Percentiles rank a stretch among this genome's conserved stretches.
Evolutionary conservation across 257 asterid genomes (phyloP).

Genomic region (Schizonepeta tenuifolia): DNA sequence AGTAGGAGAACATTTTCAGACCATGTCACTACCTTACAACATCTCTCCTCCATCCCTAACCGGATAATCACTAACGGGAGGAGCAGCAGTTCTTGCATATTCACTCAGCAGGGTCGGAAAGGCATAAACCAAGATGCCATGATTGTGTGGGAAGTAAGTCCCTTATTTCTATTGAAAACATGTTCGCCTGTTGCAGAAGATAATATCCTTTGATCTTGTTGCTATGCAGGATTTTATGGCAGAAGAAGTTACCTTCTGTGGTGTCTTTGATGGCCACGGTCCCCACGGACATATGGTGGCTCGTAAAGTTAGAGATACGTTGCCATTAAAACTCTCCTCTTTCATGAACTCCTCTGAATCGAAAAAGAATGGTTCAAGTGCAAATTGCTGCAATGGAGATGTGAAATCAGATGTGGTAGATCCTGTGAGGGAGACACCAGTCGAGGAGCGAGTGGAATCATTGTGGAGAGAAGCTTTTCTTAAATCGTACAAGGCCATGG

Average conservation of each 20-base stretch:
- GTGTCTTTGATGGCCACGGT: slow-evolving; percentile 97
- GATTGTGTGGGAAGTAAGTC: slow-evolving; percentile 97
- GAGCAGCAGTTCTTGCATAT: slow-evolving; percentile 82
- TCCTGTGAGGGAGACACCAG: slow-evolving; percentile 48
- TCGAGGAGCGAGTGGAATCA: slow-evolving; percentile 59
- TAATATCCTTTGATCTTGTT: slow-evolving; percentile 24
- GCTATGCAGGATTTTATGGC: slow-evolving; percentile 76
- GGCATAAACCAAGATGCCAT: slow-evolving; percentile 99
- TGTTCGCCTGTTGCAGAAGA: background rate
- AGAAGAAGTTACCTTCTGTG: slow-evolving; percentile 86
- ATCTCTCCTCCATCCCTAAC: slow-evolving; percentile 74
- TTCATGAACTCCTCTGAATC: slow-evolving; percentile 62
- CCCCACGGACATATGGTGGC: slow-evolving; percentile 97
- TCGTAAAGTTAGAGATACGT: slow-evolving; percentile 85
- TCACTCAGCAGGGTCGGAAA: slow-evolving; percentile 97
- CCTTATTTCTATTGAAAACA: background rate
- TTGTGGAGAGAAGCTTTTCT: slow-evolving; percentile 92
- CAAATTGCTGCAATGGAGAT: slow-evolving; percentile 69
- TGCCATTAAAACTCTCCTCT: slow-evolving; percentile 73
- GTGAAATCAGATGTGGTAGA: slow-evolving; percentile 70
- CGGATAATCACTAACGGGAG: slow-evolving; percentile 81
- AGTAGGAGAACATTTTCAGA: slow-evolving; percentile 71
- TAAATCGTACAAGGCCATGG: slow-evolving; percentile 89
- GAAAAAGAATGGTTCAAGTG: slow-evolving; percentile 54
- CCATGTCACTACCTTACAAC: slow-evolving; percentile 63